These are phyloP conservation scores for Podaxis mareebaensis DNA, from an alignment of 768 basidiomycete genomes.

Conservation along the genomic window DNA sequence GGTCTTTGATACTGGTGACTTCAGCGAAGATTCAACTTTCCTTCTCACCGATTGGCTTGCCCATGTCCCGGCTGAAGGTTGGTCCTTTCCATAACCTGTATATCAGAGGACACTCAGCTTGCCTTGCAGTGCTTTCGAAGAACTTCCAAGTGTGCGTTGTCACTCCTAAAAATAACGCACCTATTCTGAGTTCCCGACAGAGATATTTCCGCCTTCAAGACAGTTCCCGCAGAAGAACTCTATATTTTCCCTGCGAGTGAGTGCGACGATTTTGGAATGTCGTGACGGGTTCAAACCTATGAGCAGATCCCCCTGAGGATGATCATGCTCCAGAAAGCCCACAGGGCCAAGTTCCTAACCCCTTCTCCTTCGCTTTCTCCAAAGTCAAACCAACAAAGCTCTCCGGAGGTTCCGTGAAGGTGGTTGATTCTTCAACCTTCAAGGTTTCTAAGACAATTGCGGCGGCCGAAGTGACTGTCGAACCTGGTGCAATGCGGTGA, in stretches of 20 bases:
- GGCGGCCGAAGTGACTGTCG: slow-evolving; percentile 57
- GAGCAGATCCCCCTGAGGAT: slow-evolving; percentile 30
- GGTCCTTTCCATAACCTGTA: neutral
- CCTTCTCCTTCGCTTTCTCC: slow-evolving; percentile 51
- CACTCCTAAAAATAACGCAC: neutral
- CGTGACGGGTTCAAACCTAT: slow-evolving; percentile 13
- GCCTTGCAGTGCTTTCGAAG: slow-evolving; percentile 44
- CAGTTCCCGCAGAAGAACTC: slow-evolving; percentile 46
- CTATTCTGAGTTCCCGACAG: slow-evolving; percentile 15
- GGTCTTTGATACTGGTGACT: slow-evolving; percentile 53
- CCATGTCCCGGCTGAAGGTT: slow-evolving; percentile 52
- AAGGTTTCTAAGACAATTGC: slow-evolving; percentile 51
- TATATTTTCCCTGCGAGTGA: slow-evolving; percentile 54
- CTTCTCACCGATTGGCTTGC: slow-evolving; percentile 58
- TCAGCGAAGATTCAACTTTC: slow-evolving; percentile 56
- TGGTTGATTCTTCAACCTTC: slow-evolving; percentile 55
- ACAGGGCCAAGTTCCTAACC: slow-evolving; percentile 42
- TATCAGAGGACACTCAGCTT: neutral
- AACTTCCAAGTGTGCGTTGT: slow-evolving; percentile 43
- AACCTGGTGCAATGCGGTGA: slow-evolving; percentile 56
- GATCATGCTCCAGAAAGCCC: slow-evolving; percentile 36
- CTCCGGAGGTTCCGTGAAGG: slow-evolving; percentile 49
- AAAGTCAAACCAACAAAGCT: slow-evolving; percentile 43
- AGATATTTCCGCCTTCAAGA: slow-evolving; percentile 37
- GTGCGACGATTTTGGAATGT: neutral